Base-by-base conservation (phyloP, 345 rosid genomes). In the Rhodamnia rubescens region DNA sequence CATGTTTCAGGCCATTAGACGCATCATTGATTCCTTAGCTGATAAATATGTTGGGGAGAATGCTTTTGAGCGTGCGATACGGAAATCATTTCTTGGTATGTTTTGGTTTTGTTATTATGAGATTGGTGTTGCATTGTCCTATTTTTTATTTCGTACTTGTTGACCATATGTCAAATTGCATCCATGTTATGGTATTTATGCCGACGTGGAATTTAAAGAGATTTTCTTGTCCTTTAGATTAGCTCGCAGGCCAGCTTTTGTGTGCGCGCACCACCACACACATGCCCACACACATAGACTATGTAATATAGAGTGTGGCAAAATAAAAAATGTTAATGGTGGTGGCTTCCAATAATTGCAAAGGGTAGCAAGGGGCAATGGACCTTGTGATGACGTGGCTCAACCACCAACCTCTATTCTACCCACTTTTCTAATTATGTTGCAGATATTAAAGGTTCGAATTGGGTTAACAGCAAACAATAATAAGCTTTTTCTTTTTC, bases 1-100 rank as follows among this genome's bases (percentile, higher is more conserved):
- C 55, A 92, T 95, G 98, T 95, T 97, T 92, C 96, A 95, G 93
- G 98, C 98, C 50, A 93, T 94, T 92, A 93, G 97, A 88, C 95
- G 98, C 84, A 93, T 97, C 86, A 91, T 89, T 90, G 90, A 93
- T 90, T 95, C 96, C 87, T 87, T 93, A 82, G 91, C 92, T 80
- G 89, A 89, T 86, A 86, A 88, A n/a, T 89, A 92, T 83, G 92
- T 88, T 61, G 87, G 89, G 22, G 97, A 94, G 89, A 90, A 91
- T 87, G 91, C 92, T 83, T 91, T 91, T 85, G 95, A 95, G 87
- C 94, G 96, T 88, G 94, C 96, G 16, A 92, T 97, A 89, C 93
- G 93, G 44, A 90, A 89, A 86, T 97, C 99, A 24, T 97, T 95
- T 91, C 98, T 95, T 56, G 98, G 99, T 97, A 95, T 5, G 85